phyloP scores from a whole-genome alignment of 495 filamentous ascomycete genomes.

The Sphaerosporella brunnea region DNA sequence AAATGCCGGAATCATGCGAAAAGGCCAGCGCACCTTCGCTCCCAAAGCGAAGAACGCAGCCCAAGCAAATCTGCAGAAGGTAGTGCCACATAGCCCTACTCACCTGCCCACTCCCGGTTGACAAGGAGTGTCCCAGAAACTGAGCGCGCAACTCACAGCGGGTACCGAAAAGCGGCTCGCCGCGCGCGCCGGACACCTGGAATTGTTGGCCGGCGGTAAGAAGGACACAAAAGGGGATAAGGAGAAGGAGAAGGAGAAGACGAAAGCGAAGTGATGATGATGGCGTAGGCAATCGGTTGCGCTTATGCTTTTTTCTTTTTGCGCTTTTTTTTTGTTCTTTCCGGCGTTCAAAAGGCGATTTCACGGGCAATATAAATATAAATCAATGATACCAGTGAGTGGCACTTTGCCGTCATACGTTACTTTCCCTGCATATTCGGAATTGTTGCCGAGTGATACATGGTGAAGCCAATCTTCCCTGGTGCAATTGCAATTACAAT shows the following conservation, averaged over 20 bases:
- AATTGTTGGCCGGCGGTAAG: slow-evolving; percentile 37
- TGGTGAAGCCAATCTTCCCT: too few relatives aligned
- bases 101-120: too few relatives aligned
- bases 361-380: too few relatives aligned
- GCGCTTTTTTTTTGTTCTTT: not conserved
- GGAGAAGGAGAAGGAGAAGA: not conserved
- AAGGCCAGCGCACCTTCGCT: slow-evolving; percentile 43
- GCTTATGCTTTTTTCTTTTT: not conserved
- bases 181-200: slow-evolving; percentile 53
- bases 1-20: slow-evolving; percentile 32
- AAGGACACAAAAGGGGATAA: slow-evolving; percentile 16
- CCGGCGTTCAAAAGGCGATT: slow-evolving; percentile 1
- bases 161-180: slow-evolving; percentile 51
- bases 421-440: too few relatives aligned
- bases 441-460: too few relatives aligned
- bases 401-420: too few relatives aligned
- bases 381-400: too few relatives aligned
- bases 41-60: slow-evolving; percentile 45
- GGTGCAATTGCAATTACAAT: too few relatives aligned
- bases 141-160: slow-evolving; percentile 41
- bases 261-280: not conserved
- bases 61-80: slow-evolving; percentile 45
- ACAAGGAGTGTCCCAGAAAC: slow-evolving; percentile 36
- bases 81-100: too few relatives aligned
- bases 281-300: not conserved